Conservation (phyloP, 2,329 filamentous ascomycete species). For the Colletotrichum sidae region DNA sequence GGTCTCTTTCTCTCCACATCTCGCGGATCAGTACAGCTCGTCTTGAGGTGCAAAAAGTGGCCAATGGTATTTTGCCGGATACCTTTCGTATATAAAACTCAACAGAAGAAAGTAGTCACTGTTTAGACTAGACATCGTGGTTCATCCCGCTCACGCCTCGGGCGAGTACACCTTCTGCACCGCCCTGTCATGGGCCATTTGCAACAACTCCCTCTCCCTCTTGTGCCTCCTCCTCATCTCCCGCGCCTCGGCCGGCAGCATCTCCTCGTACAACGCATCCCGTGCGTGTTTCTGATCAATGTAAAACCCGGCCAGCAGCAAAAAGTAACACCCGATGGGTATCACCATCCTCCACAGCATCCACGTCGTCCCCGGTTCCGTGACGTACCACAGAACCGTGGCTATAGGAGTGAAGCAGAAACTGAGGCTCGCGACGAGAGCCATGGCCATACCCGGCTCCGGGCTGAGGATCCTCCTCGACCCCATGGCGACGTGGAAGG, state of each 20-base stretch:
- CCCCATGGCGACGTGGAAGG: slow-evolving; percentile 18
- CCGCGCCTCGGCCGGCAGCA: slow-evolving; percentile 23
- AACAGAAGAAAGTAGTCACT: too few relatives aligned
- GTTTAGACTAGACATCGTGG: too few relatives aligned
- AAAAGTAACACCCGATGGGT: slow-evolving; percentile 13
- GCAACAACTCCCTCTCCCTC: slow-evolving; percentile 28
- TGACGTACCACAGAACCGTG: slow-evolving; percentile 25
- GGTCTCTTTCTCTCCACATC: too few relatives aligned
- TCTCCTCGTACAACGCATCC: slow-evolving; percentile 23
- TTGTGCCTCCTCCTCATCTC: slow-evolving; percentile 31
- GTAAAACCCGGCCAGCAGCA: slow-evolving; percentile 16
- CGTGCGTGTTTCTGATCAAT: slow-evolving; percentile 21
- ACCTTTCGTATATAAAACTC: neutral
- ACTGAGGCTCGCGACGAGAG: slow-evolving; percentile 11
- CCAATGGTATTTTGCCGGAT: neutral
- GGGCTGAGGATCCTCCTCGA: slow-evolving; percentile 15
- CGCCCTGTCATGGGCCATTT: slow-evolving; percentile 28
- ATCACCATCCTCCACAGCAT: slow-evolving; percentile 24
- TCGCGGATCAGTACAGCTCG: too few relatives aligned
- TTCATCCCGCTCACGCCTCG: neutral
- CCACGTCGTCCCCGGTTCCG: slow-evolving; percentile 19
- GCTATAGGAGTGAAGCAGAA: slow-evolving; percentile 19
- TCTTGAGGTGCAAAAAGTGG: too few relatives aligned
- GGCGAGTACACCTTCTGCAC: slow-evolving; percentile 25
- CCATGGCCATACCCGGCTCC: slow-evolving; percentile 17